Conservation (phyloP, 192 early-diverging fungal species). For the Phycomyces blakesleeanus region DNA sequence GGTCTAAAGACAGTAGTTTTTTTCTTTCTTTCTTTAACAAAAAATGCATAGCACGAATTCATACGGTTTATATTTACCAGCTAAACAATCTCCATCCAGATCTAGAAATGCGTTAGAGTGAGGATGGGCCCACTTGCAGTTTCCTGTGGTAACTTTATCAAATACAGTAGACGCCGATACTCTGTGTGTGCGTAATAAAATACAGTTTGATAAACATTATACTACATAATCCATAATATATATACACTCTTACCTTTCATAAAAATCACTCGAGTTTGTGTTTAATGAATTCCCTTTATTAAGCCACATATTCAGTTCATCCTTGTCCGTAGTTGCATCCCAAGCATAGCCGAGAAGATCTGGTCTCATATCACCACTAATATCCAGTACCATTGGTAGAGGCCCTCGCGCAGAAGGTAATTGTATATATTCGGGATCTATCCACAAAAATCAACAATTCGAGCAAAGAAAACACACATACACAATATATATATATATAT, state of each 20-base stretch:
- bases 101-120: slow-evolving; percentile 94
- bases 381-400: slow-evolving; percentile 63
- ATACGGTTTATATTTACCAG: slow-evolving; percentile 54
- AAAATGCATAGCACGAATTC: too few species aligned
- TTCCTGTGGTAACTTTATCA: slow-evolving; percentile 13
- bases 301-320: slow-evolving; percentile 42
- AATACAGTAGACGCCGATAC: slow-evolving; percentile 19
- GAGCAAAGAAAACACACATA: neutral
- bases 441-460: neutral
- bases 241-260: slow-evolving; percentile 32
- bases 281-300: slow-evolving; percentile 30
- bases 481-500: too few species aligned
- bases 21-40: slow-evolving; percentile 1
- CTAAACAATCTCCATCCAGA: slow-evolving; percentile 87
- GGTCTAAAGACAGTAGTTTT: slow-evolving; percentile 35
- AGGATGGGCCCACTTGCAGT: slow-evolving; percentile 69
- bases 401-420: slow-evolving; percentile 40
- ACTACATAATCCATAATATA: too few species aligned
- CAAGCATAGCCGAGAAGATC: slow-evolving; percentile 53
- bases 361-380: slow-evolving; percentile 56
- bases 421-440: slow-evolving; percentile 35
- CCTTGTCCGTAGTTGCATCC: slow-evolving; percentile 25
- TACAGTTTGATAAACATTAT: neutral
- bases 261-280: slow-evolving; percentile 20
- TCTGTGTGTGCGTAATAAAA: slow-evolving; percentile 1